Percentiles rank a stretch among this genome's conserved stretches.
Conservation (phyloP, 352 stramenopile species). For the Vaucheria bursata region DNA sequence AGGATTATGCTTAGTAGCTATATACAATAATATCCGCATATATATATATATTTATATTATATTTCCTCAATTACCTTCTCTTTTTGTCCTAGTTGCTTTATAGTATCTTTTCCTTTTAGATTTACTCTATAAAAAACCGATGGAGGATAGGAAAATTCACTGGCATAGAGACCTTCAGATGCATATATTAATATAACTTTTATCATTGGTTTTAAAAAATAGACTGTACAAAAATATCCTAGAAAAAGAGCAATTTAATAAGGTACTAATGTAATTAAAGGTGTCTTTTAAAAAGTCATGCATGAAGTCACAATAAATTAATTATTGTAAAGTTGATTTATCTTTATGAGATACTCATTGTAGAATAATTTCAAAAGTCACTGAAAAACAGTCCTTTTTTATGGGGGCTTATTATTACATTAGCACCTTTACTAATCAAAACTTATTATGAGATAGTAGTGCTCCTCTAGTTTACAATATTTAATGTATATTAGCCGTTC, state of each 20-base stretch:
- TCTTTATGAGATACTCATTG: too few relatives aligned
- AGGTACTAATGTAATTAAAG: not conserved
- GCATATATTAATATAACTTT: too few relatives aligned
- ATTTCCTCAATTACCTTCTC: constrained; percentile 83
- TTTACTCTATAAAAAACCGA: constrained; percentile 93
- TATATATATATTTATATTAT: constrained; percentile 80
- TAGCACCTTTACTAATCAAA: too few relatives aligned
- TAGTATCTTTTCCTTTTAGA: constrained; percentile 80
- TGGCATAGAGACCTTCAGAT: constrained; percentile 38
- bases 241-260: not conserved
- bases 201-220: not conserved
- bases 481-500: too few relatives aligned
- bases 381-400: too few relatives aligned
- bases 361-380: not conserved
- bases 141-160: constrained; percentile 76
- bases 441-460: too few relatives aligned
- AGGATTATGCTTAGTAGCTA: too few relatives aligned
- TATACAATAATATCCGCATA: too few relatives aligned
- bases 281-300: not conserved
- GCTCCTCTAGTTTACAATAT: too few relatives aligned
- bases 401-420: too few relatives aligned
- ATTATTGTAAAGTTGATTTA: not conserved
- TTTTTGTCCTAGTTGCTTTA: constrained; percentile 76
- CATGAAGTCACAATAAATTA: not conserved
- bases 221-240: not conserved